Percentiles rank a stretch among this genome's conserved stretches.
phyloP scores from a whole-genome alignment of 306 rosid species.

The Medicago ruthenica region DNA sequence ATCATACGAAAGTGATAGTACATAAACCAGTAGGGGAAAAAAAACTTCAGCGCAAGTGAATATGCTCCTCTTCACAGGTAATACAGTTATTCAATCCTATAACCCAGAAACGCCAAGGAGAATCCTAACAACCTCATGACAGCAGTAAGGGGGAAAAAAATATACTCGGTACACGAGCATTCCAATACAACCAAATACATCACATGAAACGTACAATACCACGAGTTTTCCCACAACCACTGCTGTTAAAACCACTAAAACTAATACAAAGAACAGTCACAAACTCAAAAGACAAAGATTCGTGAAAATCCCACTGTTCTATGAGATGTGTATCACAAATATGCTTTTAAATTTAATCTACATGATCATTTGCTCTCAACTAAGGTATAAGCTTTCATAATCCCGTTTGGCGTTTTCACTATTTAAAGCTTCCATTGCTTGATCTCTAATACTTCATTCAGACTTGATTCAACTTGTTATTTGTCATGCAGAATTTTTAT shows the following conservation, averaged over 20 bases:
- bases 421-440: neutral
- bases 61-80: constrained; percentile 7
- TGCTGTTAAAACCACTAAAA: too few species aligned
- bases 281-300: too few species aligned
- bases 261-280: too few species aligned
- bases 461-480: constrained; percentile 21
- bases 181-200: too few species aligned
- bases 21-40: neutral
- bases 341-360: neutral
- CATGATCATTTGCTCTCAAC: neutral
- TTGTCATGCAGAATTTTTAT: neutral
- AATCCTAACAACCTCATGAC: neutral
- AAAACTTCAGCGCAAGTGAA: neutral
- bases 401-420: neutral
- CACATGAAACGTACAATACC: too few species aligned
- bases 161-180: neutral
- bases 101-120: neutral
- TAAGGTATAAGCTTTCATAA: neutral
- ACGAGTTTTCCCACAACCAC: too few species aligned
- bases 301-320: too few species aligned
- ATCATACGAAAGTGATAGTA: constrained; percentile 11
- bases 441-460: constrained; percentile 1
- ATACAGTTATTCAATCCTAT: neutral
- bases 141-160: neutral
- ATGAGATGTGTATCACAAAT: neutral